A percentile compares a stretch with the other conserved stretches of the same genome.
These are phyloP conservation scores for Vitis rotundifolia DNA, from an alignment of 164 flowering plant genomes.

Conservation along the genomic window DNA sequence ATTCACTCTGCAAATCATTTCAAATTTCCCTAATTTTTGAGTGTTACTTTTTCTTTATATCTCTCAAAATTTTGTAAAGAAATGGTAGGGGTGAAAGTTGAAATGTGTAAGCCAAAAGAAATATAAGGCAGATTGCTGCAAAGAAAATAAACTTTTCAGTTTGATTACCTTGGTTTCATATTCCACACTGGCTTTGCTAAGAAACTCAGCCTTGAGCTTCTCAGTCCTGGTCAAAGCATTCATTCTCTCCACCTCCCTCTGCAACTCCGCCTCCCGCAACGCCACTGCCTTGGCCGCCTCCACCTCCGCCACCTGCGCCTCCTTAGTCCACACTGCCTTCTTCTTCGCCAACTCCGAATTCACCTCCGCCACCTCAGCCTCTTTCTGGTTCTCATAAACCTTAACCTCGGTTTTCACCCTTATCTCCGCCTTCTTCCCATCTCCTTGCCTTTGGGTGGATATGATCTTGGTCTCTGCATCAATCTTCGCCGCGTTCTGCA, in stretches of 20 bases:
- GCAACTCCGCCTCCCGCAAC: conserved; percentile 44
- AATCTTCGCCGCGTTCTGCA: conserved; percentile 39
- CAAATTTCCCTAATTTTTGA: too few species aligned
- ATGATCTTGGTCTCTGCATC: conserved; percentile 39
- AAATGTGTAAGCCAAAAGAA: too few species aligned
- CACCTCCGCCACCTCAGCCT: conserved; percentile 33
- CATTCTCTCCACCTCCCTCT: conserved; percentile 41
- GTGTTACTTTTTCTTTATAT: too few species aligned
- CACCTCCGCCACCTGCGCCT: conserved; percentile 38
- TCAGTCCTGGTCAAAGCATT: conserved; percentile 35
- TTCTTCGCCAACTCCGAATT: neutral
- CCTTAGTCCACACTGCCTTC: conserved; percentile 34
- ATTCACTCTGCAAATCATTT: too few species aligned
- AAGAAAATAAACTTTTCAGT: neutral
- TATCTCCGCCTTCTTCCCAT: conserved; percentile 41
- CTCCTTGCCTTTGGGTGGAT: conserved; percentile 33
- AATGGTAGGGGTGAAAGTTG: too few species aligned
- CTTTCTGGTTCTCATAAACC: conserved; percentile 36
- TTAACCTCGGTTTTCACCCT: conserved; percentile 35
- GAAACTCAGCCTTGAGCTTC: conserved; percentile 39
- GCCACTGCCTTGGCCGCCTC: conserved; percentile 42
- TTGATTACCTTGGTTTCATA: conserved; percentile 39
- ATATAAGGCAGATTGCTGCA: too few species aligned
- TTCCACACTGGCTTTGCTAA: conserved; percentile 47
- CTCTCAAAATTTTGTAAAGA: too few species aligned